Conservation (phyloP, 208 protist species). For the Trypanosoma lewisi region DNA sequence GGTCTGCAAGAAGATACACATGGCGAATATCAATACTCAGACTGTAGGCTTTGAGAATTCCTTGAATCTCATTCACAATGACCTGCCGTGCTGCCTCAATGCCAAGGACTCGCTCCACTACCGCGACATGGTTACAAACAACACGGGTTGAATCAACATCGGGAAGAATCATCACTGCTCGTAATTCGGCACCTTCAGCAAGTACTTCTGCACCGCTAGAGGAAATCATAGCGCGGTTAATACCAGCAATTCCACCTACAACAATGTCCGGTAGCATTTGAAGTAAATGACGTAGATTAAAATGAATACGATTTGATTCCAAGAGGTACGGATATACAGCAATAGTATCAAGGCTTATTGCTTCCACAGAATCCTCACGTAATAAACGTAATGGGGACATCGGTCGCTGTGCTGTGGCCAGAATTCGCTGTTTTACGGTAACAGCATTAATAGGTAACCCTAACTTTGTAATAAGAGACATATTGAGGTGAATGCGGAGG, state of each 20-base stretch:
- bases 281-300: constrained; percentile 87
- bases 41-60: constrained; percentile 95
- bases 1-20: constrained; percentile 98
- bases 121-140: constrained; percentile 97
- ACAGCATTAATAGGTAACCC: constrained; percentile 91
- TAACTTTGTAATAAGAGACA: constrained; percentile 84
- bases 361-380: constrained; percentile 74
- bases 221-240: constrained; percentile 96
- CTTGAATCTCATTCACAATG: constrained; percentile 97
- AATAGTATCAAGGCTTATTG: constrained; percentile 61
- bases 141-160: constrained; percentile 92
- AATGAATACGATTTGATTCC: constrained; percentile 53
- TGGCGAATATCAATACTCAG: constrained; percentile 98
- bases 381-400: constrained; percentile 89
- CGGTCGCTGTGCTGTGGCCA: constrained; percentile 53
- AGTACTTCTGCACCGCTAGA: constrained; percentile 78
- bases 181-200: constrained; percentile 92
- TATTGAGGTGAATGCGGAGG: constrained; percentile 94
- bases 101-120: constrained; percentile 94
- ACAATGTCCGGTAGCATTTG: constrained; percentile 84
- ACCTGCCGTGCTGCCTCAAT: constrained; percentile 97
- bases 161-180: constrained; percentile 93
- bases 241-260: constrained; percentile 92
- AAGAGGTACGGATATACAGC: constrained; percentile 67
- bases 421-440: constrained; percentile 78